Base-by-base conservation (phyloP, 805 yeast species). In the Scheffersomyces stipitis region DNA sequence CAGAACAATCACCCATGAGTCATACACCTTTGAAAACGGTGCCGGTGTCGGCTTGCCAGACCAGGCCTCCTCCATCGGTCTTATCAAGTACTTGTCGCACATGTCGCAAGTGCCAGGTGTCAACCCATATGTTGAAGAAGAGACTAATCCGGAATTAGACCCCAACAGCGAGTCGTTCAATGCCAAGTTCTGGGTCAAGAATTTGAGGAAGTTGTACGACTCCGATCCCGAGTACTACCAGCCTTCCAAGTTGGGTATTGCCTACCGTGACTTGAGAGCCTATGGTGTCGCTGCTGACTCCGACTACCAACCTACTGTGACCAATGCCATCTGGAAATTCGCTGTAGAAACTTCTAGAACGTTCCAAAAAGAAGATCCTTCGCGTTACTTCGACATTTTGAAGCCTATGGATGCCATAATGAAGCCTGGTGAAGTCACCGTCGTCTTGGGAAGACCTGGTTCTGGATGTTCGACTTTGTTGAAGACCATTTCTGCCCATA, bases 281-380 rank as follows among this genome's bases (percentile, higher is more conserved):
- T 73, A 60, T 44, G 89, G 88, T 56, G 69, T 77, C 35, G 83
- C 87, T 3, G 69, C 80, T 3, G 87, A 80, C 56, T 73, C 83
- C 8, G 85, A 82, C 51, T 82, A 76, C 56, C 86, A 80, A 56
- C 66, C 78, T 3, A 81, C 82, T 3, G 75, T 78, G 3, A 49
- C 69, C 17, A 81, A 78, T 46, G 60, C 60, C 51, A 17, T 55
- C 51, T 30, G 56, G 52, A 47, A 47, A 29, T 18, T 38, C 3
- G 40, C 48, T 4, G 38, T 28, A 10, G 54, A 60, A 18, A 37
- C 39, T 3, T 14, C 46, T 20, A 43, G 54, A 37, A 27, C 40
- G 3, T 34, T 54, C 13, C 41, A 41, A 26, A 51, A 51, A 31
- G 38, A 42, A 17, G 60, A 56, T 36, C 53, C 52, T 20, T 48